Percentiles rank a stretch among this genome's conserved stretches.
Conservation (phyloP, 2,329 filamentous ascomycete species). For the Fusarium sp. region DNA sequence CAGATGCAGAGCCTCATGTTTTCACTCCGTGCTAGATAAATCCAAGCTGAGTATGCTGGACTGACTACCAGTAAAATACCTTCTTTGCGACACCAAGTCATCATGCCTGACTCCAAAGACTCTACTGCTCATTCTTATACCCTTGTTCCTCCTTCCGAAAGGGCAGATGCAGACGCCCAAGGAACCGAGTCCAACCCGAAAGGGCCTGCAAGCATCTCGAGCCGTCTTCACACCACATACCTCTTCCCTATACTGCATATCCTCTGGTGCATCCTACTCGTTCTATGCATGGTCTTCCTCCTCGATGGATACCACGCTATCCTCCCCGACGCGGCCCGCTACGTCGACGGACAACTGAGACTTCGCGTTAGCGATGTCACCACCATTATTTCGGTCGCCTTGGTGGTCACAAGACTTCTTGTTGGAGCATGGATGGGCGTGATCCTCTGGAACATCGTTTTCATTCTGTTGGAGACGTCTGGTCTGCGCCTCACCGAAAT, state of each 20-base stretch:
- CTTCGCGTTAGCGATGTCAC: neutral
- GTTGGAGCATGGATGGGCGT: neutral
- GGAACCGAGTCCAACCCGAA: neutral
- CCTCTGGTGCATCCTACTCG: neutral
- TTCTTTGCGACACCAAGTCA: neutral
- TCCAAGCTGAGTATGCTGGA: neutral
- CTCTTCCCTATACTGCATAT: neutral
- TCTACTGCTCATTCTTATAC: neutral
- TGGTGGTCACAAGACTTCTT: neutral
- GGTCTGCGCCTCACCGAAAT: neutral
- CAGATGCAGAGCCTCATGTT: neutral
- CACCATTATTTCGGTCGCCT: neutral
- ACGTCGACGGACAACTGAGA: neutral
- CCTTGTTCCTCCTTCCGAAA: neutral
- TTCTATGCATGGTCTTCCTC: neutral
- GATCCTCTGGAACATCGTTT: neutral
- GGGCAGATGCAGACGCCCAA: neutral
- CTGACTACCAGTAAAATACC: neutral
- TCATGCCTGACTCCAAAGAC: neutral
- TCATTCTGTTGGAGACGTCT: neutral
- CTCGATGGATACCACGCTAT: neutral
- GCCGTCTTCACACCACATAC: neutral
- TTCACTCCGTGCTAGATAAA: neutral
- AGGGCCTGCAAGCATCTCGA: neutral
- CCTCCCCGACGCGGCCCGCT: neutral